Evolutionary conservation across 768 basidiomycete genomes (phyloP).

Genomic region (Naganishia antarctica): DNA sequence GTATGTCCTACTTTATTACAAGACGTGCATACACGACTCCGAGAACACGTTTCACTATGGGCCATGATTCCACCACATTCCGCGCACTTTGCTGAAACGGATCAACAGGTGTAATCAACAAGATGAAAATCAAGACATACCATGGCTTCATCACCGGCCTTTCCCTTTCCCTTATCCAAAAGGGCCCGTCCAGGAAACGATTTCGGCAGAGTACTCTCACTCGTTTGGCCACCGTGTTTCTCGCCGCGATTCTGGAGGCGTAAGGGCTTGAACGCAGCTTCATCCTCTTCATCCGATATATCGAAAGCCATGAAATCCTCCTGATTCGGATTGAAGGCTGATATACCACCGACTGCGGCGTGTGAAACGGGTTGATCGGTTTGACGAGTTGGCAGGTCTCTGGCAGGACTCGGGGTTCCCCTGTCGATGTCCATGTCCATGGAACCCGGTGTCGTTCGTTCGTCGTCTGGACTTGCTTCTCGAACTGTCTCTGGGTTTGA

Average conservation of each 20-base stretch:
- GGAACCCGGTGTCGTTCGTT: neutral
- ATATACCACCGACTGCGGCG: neutral
- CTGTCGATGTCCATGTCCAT: slow-evolving; percentile 16
- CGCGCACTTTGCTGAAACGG: slow-evolving; percentile 7
- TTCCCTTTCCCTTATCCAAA: slow-evolving; percentile 13
- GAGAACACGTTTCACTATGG: slow-evolving; percentile 1
- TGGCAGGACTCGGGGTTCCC: neutral
- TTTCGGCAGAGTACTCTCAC: neutral
- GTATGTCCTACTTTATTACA: neutral
- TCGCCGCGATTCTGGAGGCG: neutral
- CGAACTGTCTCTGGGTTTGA: neutral
- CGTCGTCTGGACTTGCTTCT: neutral
- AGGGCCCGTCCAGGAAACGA: neutral
- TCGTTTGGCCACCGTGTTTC: neutral
- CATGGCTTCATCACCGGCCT: slow-evolving; percentile 4
- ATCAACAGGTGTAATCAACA: neutral
- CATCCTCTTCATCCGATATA: slow-evolving; percentile 9
- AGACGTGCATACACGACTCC: neutral
- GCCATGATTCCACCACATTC: slow-evolving; percentile 14
- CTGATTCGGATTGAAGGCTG: slow-evolving; percentile 8
- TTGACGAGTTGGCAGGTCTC: neutral
- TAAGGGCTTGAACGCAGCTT: neutral
- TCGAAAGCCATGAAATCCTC: slow-evolving; percentile 16
- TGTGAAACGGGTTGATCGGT: neutral
- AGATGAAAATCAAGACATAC: neutral